Percentiles rank a stretch among this genome's conserved stretches.
Evolutionary conservation across 192 early-diverging fungal species (phyloP).

Genomic region (Backusella tarrabulga): DNA sequence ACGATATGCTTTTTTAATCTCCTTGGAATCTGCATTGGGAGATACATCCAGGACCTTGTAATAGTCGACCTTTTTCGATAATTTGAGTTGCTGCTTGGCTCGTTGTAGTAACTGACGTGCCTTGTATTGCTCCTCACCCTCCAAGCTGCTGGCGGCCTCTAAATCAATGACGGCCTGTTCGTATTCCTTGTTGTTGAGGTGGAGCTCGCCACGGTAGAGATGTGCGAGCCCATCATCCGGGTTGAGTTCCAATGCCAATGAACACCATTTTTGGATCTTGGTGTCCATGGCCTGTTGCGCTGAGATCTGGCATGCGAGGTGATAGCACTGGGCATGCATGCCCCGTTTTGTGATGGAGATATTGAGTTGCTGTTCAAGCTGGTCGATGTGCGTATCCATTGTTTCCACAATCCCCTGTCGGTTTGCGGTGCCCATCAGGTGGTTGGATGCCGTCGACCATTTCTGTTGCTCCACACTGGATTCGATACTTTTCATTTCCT

Average conservation of each 20-base stretch:
- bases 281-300: slow-evolving; percentile 48
- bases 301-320: slow-evolving; percentile 63
- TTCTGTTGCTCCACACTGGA: slow-evolving; percentile 51
- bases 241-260: slow-evolving; percentile 66
- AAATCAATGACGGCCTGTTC: slow-evolving; percentile 79
- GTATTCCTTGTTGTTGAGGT: slow-evolving; percentile 67
- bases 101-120: slow-evolving; percentile 55
- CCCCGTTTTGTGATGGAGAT: slow-evolving; percentile 30
- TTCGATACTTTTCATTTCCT: slow-evolving; percentile 62
- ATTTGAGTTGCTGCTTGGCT: slow-evolving; percentile 58
- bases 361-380: slow-evolving; percentile 15
- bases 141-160: slow-evolving; percentile 49
- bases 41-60: slow-evolving; percentile 90
- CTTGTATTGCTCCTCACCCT: slow-evolving; percentile 18
- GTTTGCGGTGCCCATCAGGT: slow-evolving; percentile 46
- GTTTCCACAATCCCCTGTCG: slow-evolving; percentile 31
- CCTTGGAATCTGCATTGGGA: slow-evolving; percentile 64
- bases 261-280: slow-evolving; percentile 67
- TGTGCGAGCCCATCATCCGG: slow-evolving; percentile 72
- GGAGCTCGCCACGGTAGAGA: slow-evolving; percentile 67
- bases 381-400: slow-evolving; percentile 30
- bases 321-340: slow-evolving; percentile 42
- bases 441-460: slow-evolving; percentile 57
- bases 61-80: slow-evolving; percentile 78
- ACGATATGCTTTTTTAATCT: slow-evolving; percentile 93